Base-by-base conservation (phyloP, 345 rosid genomes). In the Euphorbia pulcherrima region DNA sequence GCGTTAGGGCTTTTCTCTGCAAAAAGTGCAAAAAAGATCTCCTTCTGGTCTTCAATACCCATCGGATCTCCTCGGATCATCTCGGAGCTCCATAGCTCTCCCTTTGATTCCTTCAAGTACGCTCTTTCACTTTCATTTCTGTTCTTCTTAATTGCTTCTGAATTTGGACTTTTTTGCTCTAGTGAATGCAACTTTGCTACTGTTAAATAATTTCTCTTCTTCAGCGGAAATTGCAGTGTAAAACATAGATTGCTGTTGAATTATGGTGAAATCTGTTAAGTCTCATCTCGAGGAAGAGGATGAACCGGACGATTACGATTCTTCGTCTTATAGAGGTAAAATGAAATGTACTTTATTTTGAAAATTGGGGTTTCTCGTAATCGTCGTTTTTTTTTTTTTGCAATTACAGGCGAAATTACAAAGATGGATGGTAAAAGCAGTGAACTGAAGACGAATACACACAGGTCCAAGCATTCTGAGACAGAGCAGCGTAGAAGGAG, bases 401-500 rank as follows among this genome's bases (percentile, higher is more conserved):
- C 24, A 26, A 46, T 33, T 54, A 21, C 44, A 76, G 88, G 83
- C 27, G 86, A 72, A 16, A 44, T 58, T 24, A 78, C 69, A 70
- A 84, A 72, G 64, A 74, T 11, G 10, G 86, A 81, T 17, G 81
- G 74, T 53, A 83, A 67, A 71, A 81, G 74, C 39, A 56, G 74
- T 21, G 84, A 77, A 14, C 84, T 50, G 63, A 85, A 83, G 80
- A 27, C 66, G 8, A 84, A 60, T 68, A 64, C 76, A 24, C 70
- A 67, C 26, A 82, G 88, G 68, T 80, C 90, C 33, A 91, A 89
- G 81, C 96, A 91, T 82, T 89, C 97, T 2, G 96, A 89, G 85
- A 89, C 92, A 4, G 96, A 91, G 83, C 92, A 91, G 60, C 88
- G 96, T 39, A 82, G 97, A 58, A 81, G 96, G 79, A 82, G 90